Percentiles rank a stretch among this genome's conserved stretches.
Conservation (phyloP, 2,329 filamentous ascomycete genomes). For the Penicillium verrucosum region DNA sequence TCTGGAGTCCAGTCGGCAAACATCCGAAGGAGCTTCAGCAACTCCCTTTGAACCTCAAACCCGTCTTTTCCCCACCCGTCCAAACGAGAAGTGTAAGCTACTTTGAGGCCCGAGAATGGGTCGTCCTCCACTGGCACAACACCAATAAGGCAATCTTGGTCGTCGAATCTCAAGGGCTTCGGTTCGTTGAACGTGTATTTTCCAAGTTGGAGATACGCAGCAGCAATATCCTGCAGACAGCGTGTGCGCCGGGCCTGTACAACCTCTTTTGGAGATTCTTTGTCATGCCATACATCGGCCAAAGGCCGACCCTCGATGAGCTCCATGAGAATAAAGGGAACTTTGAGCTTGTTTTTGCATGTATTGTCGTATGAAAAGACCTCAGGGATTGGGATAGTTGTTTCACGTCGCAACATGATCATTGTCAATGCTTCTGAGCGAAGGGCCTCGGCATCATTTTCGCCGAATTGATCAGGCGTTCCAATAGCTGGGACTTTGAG, state of each 20-base stretch:
- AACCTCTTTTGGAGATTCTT: not conserved
- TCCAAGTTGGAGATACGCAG: not conserved
- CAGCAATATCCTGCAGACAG: not conserved
- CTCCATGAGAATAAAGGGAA: constrained; percentile 30
- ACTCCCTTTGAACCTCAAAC: no score
- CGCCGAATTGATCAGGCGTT: constrained; percentile 4
- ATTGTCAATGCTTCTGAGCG: constrained; percentile 30
- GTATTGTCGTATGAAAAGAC: constrained; percentile 28
- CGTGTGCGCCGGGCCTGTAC: not conserved
- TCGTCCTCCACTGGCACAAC: not conserved
- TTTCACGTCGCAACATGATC: constrained; percentile 28
- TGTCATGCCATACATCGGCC: constrained; percentile 28
- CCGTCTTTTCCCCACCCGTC: not conserved
- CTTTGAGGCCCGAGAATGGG: not conserved
- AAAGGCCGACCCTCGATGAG: constrained; percentile 24
- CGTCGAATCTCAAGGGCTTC: not conserved
- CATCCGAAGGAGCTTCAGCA: not conserved
- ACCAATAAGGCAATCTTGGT: not conserved
- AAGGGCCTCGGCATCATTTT: constrained; percentile 1
- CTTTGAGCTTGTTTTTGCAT: constrained; percentile 20
- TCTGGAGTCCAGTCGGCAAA: not conserved
- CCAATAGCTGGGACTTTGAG: constrained; percentile 2
- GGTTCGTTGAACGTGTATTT: not conserved
- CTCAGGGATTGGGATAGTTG: constrained; percentile 30
- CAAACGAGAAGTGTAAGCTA: not conserved